Conservation (phyloP, 495 filamentous ascomycete genomes). For the Hypoxylon fragiforme region DNA sequence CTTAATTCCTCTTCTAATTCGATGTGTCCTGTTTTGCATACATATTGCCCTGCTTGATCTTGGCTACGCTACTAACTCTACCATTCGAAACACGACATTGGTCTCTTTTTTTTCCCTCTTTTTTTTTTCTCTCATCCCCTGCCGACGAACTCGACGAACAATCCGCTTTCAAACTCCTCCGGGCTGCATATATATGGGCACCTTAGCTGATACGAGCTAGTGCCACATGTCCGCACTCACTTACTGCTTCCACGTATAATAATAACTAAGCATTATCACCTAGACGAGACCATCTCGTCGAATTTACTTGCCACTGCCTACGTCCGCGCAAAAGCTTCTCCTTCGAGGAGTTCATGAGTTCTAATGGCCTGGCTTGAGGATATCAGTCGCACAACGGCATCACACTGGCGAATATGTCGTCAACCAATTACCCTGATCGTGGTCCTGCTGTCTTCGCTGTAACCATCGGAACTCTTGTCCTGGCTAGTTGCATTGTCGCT, state of each 20-base stretch:
- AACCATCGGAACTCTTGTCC: conserved; percentile 66
- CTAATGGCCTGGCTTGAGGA: conserved; percentile 32
- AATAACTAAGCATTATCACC: conserved; percentile 3
- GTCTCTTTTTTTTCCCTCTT: not conserved
- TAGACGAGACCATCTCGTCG: conserved; percentile 5
- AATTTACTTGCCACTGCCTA: conserved; percentile 21
- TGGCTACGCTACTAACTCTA: not conserved
- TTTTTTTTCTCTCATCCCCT: not conserved
- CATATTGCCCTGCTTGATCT: not conserved
- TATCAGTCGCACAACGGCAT: conserved; percentile 29
- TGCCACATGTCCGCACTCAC: conserved; percentile 13
- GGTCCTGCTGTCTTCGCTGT: conserved; percentile 72
- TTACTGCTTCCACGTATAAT: conserved; percentile 18
- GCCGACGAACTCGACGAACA: conserved; percentile 6
- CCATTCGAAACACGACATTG: not conserved
- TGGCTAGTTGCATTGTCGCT: conserved; percentile 71
- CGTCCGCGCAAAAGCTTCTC: conserved; percentile 16
- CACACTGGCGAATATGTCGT: conserved; percentile 23
- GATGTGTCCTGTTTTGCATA: not conserved
- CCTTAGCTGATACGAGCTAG: conserved; percentile 1
- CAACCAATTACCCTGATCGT: conserved; percentile 52
- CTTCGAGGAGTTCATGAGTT: conserved; percentile 18
- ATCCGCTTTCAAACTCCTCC: not conserved
- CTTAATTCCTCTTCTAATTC: not conserved
- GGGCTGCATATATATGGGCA: conserved; percentile 14